These are phyloP conservation scores for Casaregolazyma suthepensis DNA, from an alignment of 1,139 yeast genomes.

Conservation along the genomic window DNA sequence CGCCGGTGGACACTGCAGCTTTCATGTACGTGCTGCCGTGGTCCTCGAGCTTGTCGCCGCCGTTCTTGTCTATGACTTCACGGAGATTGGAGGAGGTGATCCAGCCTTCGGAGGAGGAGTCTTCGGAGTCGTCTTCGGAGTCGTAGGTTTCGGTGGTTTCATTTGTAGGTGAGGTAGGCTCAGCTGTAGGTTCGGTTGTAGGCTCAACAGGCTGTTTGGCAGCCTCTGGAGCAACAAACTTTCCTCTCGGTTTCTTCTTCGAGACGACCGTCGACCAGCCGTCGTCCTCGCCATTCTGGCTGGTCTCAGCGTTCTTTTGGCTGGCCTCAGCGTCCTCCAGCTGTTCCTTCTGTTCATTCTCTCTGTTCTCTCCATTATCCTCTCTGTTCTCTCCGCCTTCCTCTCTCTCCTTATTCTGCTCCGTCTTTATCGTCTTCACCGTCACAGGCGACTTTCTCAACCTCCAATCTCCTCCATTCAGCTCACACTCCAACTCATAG, in stretches of 20 bases:
- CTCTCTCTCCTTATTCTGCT: conserved; percentile 14
- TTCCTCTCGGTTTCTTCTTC: conserved; percentile 12
- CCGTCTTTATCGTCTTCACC: conserved; percentile 9
- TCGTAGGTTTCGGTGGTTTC: not conserved
- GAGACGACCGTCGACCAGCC: conserved; percentile 22
- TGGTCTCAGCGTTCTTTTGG: conserved; percentile 11
- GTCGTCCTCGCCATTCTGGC: conserved; percentile 14
- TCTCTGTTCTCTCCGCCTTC: conserved; percentile 15
- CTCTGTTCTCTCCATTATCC: conserved; percentile 2
- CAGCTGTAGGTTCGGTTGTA: conserved; percentile 16
- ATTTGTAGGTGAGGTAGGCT: conserved; percentile 8
- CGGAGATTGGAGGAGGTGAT: conserved; percentile 81
- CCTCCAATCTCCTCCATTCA: conserved; percentile 61
- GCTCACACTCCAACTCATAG: conserved; percentile 74
- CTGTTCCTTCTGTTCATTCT: conserved; percentile 8
- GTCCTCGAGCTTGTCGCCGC: conserved; percentile 34
- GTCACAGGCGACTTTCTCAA: conserved; percentile 51
- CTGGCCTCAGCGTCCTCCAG: conserved; percentile 6
- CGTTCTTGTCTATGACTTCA: conserved; percentile 62
- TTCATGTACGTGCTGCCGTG: conserved; percentile 32
- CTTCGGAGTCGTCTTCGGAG: conserved; percentile 13
- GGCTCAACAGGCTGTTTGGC: not conserved
- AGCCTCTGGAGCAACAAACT: not conserved
- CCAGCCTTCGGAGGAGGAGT: conserved; percentile 91
- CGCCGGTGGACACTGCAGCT: conserved; percentile 89